These are phyloP conservation scores for Ophiobolus disseminans DNA, from an alignment of 2,329 filamentous ascomycete genomes.

Conservation along the genomic window DNA sequence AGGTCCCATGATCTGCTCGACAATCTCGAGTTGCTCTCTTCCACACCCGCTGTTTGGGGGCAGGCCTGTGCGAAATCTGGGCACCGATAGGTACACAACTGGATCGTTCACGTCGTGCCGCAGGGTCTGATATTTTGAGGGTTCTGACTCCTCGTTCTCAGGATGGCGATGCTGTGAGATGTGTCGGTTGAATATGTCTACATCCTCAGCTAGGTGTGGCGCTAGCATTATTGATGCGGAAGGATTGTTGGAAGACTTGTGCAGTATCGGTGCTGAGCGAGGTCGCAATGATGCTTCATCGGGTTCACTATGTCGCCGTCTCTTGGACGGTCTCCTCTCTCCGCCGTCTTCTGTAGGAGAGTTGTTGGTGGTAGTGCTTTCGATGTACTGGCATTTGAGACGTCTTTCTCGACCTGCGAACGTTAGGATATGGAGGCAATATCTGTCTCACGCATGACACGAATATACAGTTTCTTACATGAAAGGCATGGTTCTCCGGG, in stretches of 20 bases:
- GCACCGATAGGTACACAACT: constrained; percentile 55
- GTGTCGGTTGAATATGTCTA: constrained; percentile 51
- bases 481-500: constrained; percentile 49
- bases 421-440: too few relatives aligned
- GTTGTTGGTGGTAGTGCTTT: constrained; percentile 26
- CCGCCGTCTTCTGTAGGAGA: constrained; percentile 32
- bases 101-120: constrained; percentile 53
- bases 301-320: constrained; percentile 36
- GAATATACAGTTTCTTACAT: too few relatives aligned
- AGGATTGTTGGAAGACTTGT: constrained; percentile 39
- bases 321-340: constrained; percentile 33
- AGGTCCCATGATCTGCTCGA: constrained; percentile 51
- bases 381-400: constrained; percentile 47
- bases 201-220: constrained; percentile 51
- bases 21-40: constrained; percentile 49
- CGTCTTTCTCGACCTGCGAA: constrained; percentile 46
- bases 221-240: constrained; percentile 50
- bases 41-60: constrained; percentile 44
- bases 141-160: constrained; percentile 36
- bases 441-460: too few relatives aligned
- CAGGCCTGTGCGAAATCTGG: constrained; percentile 58
- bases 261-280: constrained; percentile 35
- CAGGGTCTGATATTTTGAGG: constrained; percentile 58
- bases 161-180: constrained; percentile 42
- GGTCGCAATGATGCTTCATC: constrained; percentile 29